These are phyloP conservation scores for Penicillium herquei DNA, from an alignment of 495 filamentous ascomycete species.

Conservation along the genomic window DNA sequence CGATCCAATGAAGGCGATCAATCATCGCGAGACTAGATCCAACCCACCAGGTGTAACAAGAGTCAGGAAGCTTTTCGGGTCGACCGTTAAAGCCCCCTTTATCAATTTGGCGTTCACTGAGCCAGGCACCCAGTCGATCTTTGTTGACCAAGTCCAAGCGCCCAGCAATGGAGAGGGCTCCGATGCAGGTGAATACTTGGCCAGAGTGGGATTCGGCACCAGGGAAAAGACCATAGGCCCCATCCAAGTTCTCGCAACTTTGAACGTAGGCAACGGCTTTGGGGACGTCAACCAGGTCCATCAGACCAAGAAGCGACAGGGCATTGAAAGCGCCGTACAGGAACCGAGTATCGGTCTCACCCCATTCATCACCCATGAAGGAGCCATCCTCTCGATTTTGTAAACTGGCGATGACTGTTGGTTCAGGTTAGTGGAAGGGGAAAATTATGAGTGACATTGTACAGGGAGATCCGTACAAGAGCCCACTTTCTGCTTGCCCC, in stretches of 20 bases:
- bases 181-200: slow-evolving; percentile 95
- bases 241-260: slow-evolving; percentile 86
- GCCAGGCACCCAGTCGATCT: slow-evolving; percentile 81
- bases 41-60: slow-evolving; percentile 99
- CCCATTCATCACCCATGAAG: slow-evolving; percentile 94
- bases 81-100: slow-evolving; percentile 89
- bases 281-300: slow-evolving; percentile 69
- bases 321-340: slow-evolving; percentile 85
- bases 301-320: slow-evolving; percentile 72
- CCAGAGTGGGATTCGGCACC: slow-evolving; percentile 90
- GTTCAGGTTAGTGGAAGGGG: slow-evolving; percentile 19
- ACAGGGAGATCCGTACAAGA: slow-evolving; percentile 55
- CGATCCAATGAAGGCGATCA: slow-evolving; percentile 85
- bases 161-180: slow-evolving; percentile 76
- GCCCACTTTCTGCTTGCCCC: slow-evolving; percentile 68
- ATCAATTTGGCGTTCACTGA: slow-evolving; percentile 86
- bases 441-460: slow-evolving; percentile 9
- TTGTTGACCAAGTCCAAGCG: slow-evolving; percentile 79
- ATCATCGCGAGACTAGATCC: slow-evolving; percentile 86
- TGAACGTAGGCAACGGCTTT: slow-evolving; percentile 76
- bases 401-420: slow-evolving; percentile 71
- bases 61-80: slow-evolving; percentile 94
- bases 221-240: slow-evolving; percentile 84
- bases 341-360: slow-evolving; percentile 92
- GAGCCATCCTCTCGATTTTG: slow-evolving; percentile 79